phyloP scores from a whole-genome alignment of 306 rosid genomes.

The Benincasa hispida region DNA sequence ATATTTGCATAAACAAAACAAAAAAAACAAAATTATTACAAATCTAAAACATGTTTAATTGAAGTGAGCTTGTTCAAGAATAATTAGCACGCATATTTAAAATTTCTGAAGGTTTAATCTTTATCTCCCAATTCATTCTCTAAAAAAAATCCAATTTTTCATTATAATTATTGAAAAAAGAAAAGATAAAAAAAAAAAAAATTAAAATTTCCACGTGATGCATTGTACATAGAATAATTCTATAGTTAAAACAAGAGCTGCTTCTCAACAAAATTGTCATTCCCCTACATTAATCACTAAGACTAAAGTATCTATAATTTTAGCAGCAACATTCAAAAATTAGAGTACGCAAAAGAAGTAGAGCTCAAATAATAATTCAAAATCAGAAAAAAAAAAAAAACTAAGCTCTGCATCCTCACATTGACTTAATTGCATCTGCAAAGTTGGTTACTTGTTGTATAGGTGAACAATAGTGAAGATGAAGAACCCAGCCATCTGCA shows the following conservation, averaged over 20 bases:
- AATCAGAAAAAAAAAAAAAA: background rate
- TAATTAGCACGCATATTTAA: too few species aligned
- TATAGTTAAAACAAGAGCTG: background rate
- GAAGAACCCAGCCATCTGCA: constrained; percentile 96
- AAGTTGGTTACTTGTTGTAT: constrained; percentile 59
- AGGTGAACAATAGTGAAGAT: constrained; percentile 67
- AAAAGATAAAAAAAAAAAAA: background rate
- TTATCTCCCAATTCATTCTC: too few species aligned
- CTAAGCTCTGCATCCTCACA: constrained; percentile 2
- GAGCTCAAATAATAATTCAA: background rate
- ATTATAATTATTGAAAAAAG: too few species aligned
- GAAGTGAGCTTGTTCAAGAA: too few species aligned
- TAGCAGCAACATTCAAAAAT: background rate
- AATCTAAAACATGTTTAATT: too few species aligned
- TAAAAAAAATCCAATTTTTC: too few species aligned
- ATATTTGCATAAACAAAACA: too few species aligned
- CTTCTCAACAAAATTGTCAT: background rate
- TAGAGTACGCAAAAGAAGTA: background rate
- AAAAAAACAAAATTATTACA: too few species aligned
- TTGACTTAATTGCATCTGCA: constrained; percentile 5
- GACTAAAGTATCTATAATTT: background rate
- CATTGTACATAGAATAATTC: background rate
- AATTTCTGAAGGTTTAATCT: too few species aligned
- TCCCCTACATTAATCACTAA: background rate
- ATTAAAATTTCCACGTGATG: background rate